These are phyloP conservation scores for Trichoderma orchidacearum DNA, from an alignment of 495 filamentous ascomycete species.

Conservation along the genomic window DNA sequence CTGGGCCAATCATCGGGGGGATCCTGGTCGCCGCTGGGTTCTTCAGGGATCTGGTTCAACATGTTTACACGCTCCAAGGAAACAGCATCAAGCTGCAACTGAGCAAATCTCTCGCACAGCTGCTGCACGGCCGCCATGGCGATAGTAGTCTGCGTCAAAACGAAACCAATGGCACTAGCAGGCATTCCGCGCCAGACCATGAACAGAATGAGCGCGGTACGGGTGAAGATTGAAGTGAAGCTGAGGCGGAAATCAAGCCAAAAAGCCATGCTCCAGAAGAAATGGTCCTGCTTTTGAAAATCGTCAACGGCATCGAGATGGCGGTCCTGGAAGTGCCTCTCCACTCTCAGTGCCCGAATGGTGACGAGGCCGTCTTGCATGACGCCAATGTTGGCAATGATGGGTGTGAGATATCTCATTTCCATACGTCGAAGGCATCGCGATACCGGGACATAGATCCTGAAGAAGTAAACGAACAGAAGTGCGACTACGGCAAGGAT, in stretches of 20 bases:
- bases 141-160: slow-evolving; percentile 46
- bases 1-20: slow-evolving; percentile 68
- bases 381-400: slow-evolving; percentile 77
- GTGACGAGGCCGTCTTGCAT: slow-evolving; percentile 68
- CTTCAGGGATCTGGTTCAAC: slow-evolving; percentile 59
- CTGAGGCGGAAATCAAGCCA: slow-evolving; percentile 76
- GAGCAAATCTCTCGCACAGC: slow-evolving; percentile 62
- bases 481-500: slow-evolving; percentile 50
- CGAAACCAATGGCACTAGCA: slow-evolving; percentile 64
- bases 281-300: slow-evolving; percentile 87
- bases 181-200: slow-evolving; percentile 57
- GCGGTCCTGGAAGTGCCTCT: slow-evolving; percentile 58
- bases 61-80: slow-evolving; percentile 76
- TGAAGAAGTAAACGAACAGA: slow-evolving; percentile 53
- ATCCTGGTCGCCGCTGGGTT: slow-evolving; percentile 45
- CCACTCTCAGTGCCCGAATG: slow-evolving; percentile 60
- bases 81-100: slow-evolving; percentile 81
- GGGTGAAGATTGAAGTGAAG: slow-evolving; percentile 51
- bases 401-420: slow-evolving; percentile 68
- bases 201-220: slow-evolving; percentile 54
- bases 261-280: slow-evolving; percentile 75
- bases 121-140: slow-evolving; percentile 56
- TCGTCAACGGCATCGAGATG: slow-evolving; percentile 64
- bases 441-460: slow-evolving; percentile 64
- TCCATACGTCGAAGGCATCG: slow-evolving; percentile 70